phyloP scores from a whole-genome alignment of 345 rosid species.

The Boechera retrofracta region DNA sequence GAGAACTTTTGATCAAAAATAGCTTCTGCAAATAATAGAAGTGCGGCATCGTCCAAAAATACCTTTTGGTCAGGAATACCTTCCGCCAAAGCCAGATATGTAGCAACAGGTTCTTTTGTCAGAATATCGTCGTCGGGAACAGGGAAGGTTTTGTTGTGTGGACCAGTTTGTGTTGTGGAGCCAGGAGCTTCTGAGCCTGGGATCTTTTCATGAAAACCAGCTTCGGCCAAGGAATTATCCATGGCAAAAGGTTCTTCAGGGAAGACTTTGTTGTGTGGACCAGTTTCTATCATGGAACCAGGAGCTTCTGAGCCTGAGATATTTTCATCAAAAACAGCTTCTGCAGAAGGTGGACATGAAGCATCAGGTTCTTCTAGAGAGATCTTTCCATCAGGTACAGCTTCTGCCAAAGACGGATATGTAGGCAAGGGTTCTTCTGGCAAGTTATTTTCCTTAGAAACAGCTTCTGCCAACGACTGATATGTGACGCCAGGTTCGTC shows the following conservation, averaged over 20 bases:
- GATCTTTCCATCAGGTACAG: conserved; percentile 23
- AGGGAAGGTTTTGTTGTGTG: background rate
- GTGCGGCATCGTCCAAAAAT: conserved; percentile 46
- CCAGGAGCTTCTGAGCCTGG: conserved; percentile 21
- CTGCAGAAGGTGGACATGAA: background rate
- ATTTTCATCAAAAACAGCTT: conserved; percentile 20
- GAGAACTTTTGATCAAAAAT: conserved; percentile 45
- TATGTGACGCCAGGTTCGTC: conserved; percentile 1
- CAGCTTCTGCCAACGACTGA: conserved; percentile 20
- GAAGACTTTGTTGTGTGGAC: background rate
- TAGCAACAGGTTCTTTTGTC: conserved; percentile 37
- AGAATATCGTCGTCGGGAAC: conserved; percentile 8
- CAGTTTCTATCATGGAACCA: background rate
- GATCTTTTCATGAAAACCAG: conserved; percentile 5
- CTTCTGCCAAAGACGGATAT: conserved; percentile 29
- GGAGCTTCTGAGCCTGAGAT: conserved; percentile 18
- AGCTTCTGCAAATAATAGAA: conserved; percentile 47
- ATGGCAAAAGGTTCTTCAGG: conserved; percentile 17
- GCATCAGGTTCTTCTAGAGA: background rate
- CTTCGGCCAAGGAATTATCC: background rate
- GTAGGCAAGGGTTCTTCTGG: conserved; percentile 35
- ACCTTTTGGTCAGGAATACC: conserved; percentile 47
- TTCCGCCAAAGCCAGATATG: conserved; percentile 40
- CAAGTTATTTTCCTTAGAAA: conserved; percentile 5
- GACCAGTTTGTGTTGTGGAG: background rate